Base-by-base conservation (phyloP, 2,329 filamentous ascomycete species). In the Neoascochyta sp. region DNA sequence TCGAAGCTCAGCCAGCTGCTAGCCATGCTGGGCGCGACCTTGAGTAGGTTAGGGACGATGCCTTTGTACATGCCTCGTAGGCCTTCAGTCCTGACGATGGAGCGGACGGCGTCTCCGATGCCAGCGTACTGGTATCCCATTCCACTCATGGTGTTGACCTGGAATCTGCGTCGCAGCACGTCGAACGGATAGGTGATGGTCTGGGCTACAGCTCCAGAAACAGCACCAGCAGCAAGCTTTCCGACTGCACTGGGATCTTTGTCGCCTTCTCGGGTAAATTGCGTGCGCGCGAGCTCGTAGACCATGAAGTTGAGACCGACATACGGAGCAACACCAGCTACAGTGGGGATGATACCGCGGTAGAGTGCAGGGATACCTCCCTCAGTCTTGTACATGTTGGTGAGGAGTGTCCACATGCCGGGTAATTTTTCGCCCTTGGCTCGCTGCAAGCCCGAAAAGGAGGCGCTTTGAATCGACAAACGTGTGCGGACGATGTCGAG, bases 291-390 rank as follows among this genome's bases (percentile, higher is more conserved):
- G 27, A 83, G 83, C 64, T 98, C 92, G 65, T 98, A 98, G 5
- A 86, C 87, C 88, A 96, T 96, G 64, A 98, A 98, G 63, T 98
- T 98, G 32, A 98, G 72, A 21, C 92, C 92, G 40, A 98, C 90
- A 61, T 96, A 96, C 47, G 92, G 92, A 22, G 92, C 92, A 18
- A 98, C 92, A 27, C 92, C 92, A 22, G 90, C 87, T 19, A 98
- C 81, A 0, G 92, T 98, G 3, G 92, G 92, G 29, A 95, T 64
- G 42, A 98, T 94, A 32, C 92, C 92, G 39, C 92, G 80, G 62
- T 98, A 98, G n/a, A 98, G 71, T 3, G 90, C 90, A 31, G 71
- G 54, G 27, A 92, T 52, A 8, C 92, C 92, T 18, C 92, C 92
- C 67, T 98, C 92, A 4, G 79, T 86, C 62, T 77, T 86, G 69